Conservation (phyloP, 2,329 filamentous ascomycete species). For the Periconia sp. region DNA sequence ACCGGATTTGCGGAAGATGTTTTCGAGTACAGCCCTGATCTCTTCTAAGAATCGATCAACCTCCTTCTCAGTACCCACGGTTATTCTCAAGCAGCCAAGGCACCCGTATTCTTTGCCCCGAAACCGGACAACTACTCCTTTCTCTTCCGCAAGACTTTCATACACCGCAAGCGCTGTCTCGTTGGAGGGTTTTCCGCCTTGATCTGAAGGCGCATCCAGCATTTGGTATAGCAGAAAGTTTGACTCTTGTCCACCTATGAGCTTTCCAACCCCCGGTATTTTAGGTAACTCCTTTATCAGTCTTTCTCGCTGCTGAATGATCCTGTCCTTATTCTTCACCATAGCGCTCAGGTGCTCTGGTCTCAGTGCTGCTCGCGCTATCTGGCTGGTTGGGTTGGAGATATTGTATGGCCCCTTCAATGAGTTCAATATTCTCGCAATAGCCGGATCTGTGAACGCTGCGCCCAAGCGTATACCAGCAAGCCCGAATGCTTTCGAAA, state of each 20-base stretch:
- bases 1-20: constrained; percentile 47
- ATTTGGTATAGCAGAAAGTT: constrained; percentile 95
- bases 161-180: constrained; percentile 77
- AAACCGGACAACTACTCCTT: constrained; percentile 91
- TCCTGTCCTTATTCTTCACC: constrained; percentile 67
- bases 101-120: constrained; percentile 91
- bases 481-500: constrained; percentile 96
- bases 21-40: constrained; percentile 56
- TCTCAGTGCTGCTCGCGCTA: constrained; percentile 74
- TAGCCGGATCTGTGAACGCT: constrained; percentile 73
- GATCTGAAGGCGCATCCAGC: constrained; percentile 60
- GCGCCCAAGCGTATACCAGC: constrained; percentile 89
- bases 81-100: constrained; percentile 84
- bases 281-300: constrained; percentile 71
- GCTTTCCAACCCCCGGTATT: constrained; percentile 75
- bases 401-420: constrained; percentile 98
- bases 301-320: constrained; percentile 76
- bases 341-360: constrained; percentile 71
- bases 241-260: constrained; percentile 76
- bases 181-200: constrained; percentile 74
- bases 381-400: constrained; percentile 78
- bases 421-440: constrained; percentile 82
- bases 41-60: constrained; percentile 76
- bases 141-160: constrained; percentile 78
- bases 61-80: constrained; percentile 86